Percentiles rank a stretch among this genome's conserved stretches.
Evolutionary conservation across 2,329 filamentous ascomycete genomes (phyloP).

Genomic region (Epichloe coenophiala): DNA sequence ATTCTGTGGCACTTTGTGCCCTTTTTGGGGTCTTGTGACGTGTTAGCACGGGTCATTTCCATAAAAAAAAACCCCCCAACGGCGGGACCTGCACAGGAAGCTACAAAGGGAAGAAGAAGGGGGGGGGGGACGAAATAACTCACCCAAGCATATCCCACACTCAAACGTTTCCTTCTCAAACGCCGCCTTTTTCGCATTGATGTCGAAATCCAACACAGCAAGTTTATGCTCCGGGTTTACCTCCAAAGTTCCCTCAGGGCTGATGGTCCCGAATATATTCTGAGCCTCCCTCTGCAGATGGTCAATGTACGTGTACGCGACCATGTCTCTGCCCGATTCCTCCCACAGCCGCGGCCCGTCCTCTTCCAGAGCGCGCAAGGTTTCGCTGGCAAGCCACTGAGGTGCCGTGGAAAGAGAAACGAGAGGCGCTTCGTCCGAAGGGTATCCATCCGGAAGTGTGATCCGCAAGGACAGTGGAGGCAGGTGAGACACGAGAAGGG

Average conservation of each 20-base stretch:
- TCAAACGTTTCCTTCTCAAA: conserved; percentile 80
- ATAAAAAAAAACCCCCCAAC: too few species aligned
- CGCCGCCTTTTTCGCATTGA: conserved; percentile 54
- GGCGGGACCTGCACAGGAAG: too few species aligned
- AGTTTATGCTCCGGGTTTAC: conserved; percentile 49
- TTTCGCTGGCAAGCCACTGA: conserved; percentile 39
- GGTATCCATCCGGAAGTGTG: conserved; percentile 44
- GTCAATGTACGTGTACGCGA: conserved; percentile 51
- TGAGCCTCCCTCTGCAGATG: conserved; percentile 47
- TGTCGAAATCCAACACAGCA: conserved; percentile 65
- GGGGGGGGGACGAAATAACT: conserved; percentile 4
- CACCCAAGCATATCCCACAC: conserved; percentile 70
- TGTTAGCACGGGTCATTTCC: not conserved
- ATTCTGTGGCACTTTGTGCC: conserved; percentile 70
- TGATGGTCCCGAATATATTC: conserved; percentile 44
- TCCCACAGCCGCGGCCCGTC: conserved; percentile 46
- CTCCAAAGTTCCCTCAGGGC: conserved; percentile 32
- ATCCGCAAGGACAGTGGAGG: conserved; percentile 43
- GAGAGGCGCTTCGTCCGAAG: conserved; percentile 34
- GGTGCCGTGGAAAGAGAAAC: conserved; percentile 39
- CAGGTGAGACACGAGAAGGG: conserved; percentile 40
- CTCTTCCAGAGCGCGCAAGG: conserved; percentile 34
- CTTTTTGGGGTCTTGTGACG: conserved; percentile 65
- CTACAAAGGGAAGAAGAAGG: not conserved
- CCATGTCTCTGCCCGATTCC: conserved; percentile 43